Conservation (phyloP, 352 stramenopile genomes). For the Globisporangium cylindrosporum region DNA sequence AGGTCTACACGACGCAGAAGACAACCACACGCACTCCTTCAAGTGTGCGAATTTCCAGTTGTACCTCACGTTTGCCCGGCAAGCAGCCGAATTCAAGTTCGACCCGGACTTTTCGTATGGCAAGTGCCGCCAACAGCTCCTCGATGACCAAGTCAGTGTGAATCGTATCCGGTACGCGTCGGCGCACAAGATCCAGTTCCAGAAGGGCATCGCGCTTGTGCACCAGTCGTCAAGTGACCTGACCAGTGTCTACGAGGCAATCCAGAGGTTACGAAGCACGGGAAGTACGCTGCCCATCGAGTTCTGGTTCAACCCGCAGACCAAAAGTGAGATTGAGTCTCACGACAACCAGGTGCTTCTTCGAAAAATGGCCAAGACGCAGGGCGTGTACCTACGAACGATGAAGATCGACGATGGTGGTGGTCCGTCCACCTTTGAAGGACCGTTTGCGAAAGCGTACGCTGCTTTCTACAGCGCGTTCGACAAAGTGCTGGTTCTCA, state of each 20-base stretch:
- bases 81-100: conserved; percentile 35
- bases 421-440: conserved; percentile 33
- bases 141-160: conserved; percentile 18
- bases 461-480: conserved; percentile 66
- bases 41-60: conserved; percentile 33
- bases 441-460: conserved; percentile 42
- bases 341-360: conserved; percentile 28
- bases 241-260: conserved; percentile 35
- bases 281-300: conserved; percentile 51
- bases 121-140: conserved; percentile 22
- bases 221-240: conserved; percentile 35
- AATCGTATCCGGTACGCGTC: conserved; percentile 15
- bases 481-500: conserved; percentile 59
- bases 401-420: conserved; percentile 26
- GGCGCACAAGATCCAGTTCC: conserved; percentile 24
- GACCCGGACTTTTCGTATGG: conserved; percentile 31
- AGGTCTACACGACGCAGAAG: background rate
- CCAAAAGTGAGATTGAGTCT: conserved; percentile 25
- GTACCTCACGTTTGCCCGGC: conserved; percentile 31
- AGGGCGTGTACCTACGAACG: conserved; percentile 47
- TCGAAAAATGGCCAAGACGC: conserved; percentile 21
- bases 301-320: conserved; percentile 48
- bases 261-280: conserved; percentile 28
- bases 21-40: conserved; percentile 13
- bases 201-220: conserved; percentile 39